These are phyloP conservation scores for Monosporascus cannonballus DNA, from an alignment of 2,329 filamentous ascomycete genomes.

Conservation along the genomic window DNA sequence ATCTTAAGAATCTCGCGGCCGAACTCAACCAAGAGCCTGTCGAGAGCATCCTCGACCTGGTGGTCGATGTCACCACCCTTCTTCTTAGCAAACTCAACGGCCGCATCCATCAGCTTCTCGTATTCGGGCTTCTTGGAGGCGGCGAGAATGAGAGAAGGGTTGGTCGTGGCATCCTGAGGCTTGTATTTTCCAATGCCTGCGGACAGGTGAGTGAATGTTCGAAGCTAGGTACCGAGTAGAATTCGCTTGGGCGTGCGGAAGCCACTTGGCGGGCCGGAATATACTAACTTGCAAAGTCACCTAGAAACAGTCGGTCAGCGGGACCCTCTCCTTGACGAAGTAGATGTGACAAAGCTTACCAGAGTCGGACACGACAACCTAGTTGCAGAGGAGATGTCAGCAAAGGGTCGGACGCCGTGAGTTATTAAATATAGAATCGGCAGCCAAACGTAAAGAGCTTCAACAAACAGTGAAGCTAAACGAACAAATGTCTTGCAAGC, in stretches of 20 bases:
- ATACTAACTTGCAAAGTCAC: constrained; percentile 71
- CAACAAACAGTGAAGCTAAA: constrained; percentile 1
- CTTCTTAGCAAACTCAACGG: constrained; percentile 79
- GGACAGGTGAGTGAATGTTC: constrained; percentile 9
- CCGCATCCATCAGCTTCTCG: constrained; percentile 80
- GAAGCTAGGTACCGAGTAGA: constrained; percentile 15
- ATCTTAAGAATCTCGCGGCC: constrained; percentile 96
- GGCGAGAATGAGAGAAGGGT: constrained; percentile 96
- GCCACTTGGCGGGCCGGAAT: constrained; percentile 6
- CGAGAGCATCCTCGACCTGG: constrained; percentile 84
- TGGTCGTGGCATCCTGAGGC: constrained; percentile 99
- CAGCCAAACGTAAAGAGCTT: not conserved
- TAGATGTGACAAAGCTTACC: constrained; percentile 51
- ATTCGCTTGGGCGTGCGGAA: not conserved
- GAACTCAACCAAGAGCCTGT: constrained; percentile 94
- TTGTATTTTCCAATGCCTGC: constrained; percentile 98
- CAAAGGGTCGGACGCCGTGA: constrained; percentile 1
- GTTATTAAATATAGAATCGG: not conserved
- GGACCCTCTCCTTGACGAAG: constrained; percentile 1
- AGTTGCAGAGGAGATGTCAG: constrained; percentile 18
- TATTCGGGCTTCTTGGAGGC: constrained; percentile 98
- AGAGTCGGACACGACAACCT: constrained; percentile 96
- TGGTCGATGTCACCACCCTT: constrained; percentile 63
- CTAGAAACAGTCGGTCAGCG: constrained; percentile 36
- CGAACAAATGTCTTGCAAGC: constrained; percentile 5